Evolutionary conservation across 208 protist genomes (phyloP), one percentile per base, ranked within the genome.

Genomic region (Willaertia magna): DNA sequence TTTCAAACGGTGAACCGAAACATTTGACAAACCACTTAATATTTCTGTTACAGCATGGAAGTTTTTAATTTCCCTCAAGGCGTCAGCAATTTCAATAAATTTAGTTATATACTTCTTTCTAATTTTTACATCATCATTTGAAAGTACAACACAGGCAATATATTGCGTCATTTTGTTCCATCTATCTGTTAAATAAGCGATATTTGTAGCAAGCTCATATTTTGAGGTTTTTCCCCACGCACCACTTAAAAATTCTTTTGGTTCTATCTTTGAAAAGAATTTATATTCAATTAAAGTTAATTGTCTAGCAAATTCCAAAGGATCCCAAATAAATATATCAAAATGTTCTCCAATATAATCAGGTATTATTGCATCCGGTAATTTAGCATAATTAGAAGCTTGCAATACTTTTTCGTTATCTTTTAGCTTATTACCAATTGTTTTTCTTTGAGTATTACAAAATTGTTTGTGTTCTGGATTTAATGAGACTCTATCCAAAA

Each of bases 31-130:
- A 9, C 85, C 88, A 48, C 74, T 67, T 3, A 86, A 30, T 9
- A 89, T 88, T 43, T 85, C 85, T 43, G 85, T 88, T 0, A 89
- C 26, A 26, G 81, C 88, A 84, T 89, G 12, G 43, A 85, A 87
- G 39, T 89, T 89, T 22, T 89, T 87, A 51, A 89, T n/a, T 6
- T 52, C 74, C 22, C 84, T 52, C 84, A 78, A 87, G n/a, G 20
- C 85, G 39, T 88, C 30, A 30, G 86, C 88, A 12, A 89, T 84
- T 22, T 84, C 42, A 11, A 89, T 48, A 42, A 89, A 88, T 75
- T 83, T 84, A 34, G 67, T 46, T 46, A 89, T 75, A 43, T 86
- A 52, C 16, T 52, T 81, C 18, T 55, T 78, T 26, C 88, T 51
- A 7, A 84, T 46, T 46, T 76, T 76, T 4, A 89, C 22, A 30